These are phyloP conservation scores for Daldinia caldariorum DNA, from an alignment of 495 filamentous ascomycete species.

Conservation along the genomic window DNA sequence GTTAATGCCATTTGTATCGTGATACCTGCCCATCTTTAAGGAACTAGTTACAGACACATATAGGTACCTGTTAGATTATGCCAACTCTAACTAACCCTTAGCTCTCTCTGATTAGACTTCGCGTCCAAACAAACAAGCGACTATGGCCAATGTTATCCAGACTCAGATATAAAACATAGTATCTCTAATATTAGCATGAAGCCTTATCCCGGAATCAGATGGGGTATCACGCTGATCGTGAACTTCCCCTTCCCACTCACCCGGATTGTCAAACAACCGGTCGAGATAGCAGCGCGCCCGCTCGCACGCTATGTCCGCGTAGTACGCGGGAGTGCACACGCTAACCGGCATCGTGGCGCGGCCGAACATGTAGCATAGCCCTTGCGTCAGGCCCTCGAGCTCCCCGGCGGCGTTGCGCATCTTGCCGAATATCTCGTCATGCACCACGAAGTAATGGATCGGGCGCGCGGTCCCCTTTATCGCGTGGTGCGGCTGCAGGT, in stretches of 20 bases:
- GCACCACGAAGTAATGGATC: constrained; percentile 74
- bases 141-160: neutral
- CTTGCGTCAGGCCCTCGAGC: constrained; percentile 67
- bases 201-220: constrained; percentile 34
- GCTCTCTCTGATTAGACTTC: neutral
- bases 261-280: neutral
- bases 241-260: neutral
- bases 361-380: constrained; percentile 72
- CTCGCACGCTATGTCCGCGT: constrained; percentile 73
- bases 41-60: neutral
- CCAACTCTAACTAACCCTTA: neutral
- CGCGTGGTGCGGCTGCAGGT: constrained; percentile 74
- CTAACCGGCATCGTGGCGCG: constrained; percentile 73
- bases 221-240: neutral
- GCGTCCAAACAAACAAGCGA: neutral
- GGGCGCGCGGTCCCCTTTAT: constrained; percentile 84
- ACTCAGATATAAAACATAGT: constrained; percentile 75
- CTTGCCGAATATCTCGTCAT: constrained; percentile 68
- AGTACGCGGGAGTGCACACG: constrained; percentile 74
- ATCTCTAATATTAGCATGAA: constrained; percentile 60
- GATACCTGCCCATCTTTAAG: neutral
- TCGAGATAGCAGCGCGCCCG: constrained; percentile 68
- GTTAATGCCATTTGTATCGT: neutral
- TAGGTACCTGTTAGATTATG: neutral
- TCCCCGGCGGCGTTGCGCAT: constrained; percentile 56